Evolutionary conservation across 257 asterid species (phyloP).

Genomic region (Eustoma russellianum): DNA sequence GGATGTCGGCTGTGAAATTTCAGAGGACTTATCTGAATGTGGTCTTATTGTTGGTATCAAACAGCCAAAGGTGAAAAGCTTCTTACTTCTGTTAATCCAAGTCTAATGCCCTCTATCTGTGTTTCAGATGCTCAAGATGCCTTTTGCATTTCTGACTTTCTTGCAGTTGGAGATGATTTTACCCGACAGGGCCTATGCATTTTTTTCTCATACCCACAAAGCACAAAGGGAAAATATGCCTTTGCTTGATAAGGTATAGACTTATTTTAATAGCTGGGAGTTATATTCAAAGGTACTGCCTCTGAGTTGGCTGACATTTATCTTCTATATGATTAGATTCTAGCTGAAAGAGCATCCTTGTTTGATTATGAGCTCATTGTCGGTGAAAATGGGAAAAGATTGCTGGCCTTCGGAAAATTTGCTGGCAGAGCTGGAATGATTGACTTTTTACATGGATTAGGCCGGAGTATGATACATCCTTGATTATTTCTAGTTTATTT

Average conservation of each 20-base stretch:
- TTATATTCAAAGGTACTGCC: neutral
- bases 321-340: slow-evolving; percentile 33
- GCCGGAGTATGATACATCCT: slow-evolving; percentile 46
- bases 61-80: slow-evolving; percentile 63
- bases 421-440: slow-evolving; percentile 97
- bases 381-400: slow-evolving; percentile 76
- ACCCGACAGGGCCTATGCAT: slow-evolving; percentile 74
- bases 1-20: slow-evolving; percentile 91
- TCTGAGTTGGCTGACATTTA: neutral
- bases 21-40: slow-evolving; percentile 80
- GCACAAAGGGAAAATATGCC: slow-evolving; percentile 96
- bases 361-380: slow-evolving; percentile 91
- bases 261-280: neutral
- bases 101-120: neutral
- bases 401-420: slow-evolving; percentile 84
- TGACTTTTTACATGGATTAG: slow-evolving; percentile 75
- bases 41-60: slow-evolving; percentile 87
- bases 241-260: slow-evolving; percentile 74
- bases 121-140: neutral
- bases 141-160: slow-evolving; percentile 1
- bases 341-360: slow-evolving; percentile 70
- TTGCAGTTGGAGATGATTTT: slow-evolving; percentile 95
- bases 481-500: neutral
- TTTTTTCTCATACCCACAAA: slow-evolving; percentile 96
- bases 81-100: neutral